Base-by-base conservation (phyloP, 257 asterid species). In the Jasminum sambac region DNA sequence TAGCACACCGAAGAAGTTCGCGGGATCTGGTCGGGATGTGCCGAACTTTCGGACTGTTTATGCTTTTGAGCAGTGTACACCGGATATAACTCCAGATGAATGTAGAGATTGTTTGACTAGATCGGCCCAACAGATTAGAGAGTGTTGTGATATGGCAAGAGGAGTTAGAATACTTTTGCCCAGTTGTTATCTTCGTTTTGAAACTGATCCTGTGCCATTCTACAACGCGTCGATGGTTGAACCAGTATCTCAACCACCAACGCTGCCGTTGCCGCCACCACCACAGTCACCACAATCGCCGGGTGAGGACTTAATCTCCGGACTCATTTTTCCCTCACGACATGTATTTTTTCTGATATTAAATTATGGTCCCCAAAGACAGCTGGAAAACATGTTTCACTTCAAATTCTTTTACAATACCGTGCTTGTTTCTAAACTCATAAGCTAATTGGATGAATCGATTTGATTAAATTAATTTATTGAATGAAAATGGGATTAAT, bases 61-160 rank as follows among this genome's bases (percentile, higher is more conserved):
- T 69, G 78, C 64, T 0, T 59, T 68, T 9, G 71, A 40, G 50
- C 81, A 76, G 74, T 80, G 81, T 19, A 80, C 78, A 6, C 78
- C 84, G 5, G 84, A 80, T 62, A 57, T 80, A n/a, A 61, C 80
- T 0, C 38, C 5, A 0, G 63, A 13, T 3, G 23, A 21, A 42
- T 79, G 84, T 48, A 24, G 34, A 5, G 5, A 3, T 59, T 80
- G 84, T 40, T 73, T 80, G 5, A 68, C 19, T 5, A 9, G 11
- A 0, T 71, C 77, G 16, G 37, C 38, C 19, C 10, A 5, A 11
- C 0, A 2, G 10, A 17, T 74, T 58, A 36, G 69, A 4, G 2
- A 0, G 0, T 80, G 68, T 17, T 66, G 73, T 14, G 24, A 6
- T 34, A 59, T 63, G 0, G 17, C 24, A 5, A 25, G 0, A 2